Evolutionary conservation across 805 yeast species (phyloP), one percentile per base, ranked within the genome.

Genomic region (Wickerhamiella slavikovae): DNA sequence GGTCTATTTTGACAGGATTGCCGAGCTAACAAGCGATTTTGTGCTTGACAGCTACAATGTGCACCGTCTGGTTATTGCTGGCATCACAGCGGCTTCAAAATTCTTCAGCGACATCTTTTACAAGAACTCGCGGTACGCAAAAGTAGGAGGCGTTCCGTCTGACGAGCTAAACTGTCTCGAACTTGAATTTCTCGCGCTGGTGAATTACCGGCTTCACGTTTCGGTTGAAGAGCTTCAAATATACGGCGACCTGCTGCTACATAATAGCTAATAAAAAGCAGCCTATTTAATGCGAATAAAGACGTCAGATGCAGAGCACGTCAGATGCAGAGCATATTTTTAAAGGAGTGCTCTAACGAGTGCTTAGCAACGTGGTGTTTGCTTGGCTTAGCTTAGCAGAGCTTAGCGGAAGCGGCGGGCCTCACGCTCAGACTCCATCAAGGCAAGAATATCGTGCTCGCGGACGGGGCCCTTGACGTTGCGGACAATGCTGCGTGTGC

Each of bases 371-470:
- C n/a, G n/a, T n/a, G n/a, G n/a, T n/a, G n/a, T n/a, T n/a, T n/a
- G n/a, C n/a, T n/a, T n/a, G n/a, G n/a, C n/a, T n/a, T n/a, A n/a
- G n/a, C n/a, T n/a, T n/a, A n/a, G n/a, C n/a, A n/a, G n/a, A n/a
- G n/a, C 41, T 48, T 57, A 57, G 44, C 63, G 53, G 51, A 57
- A 51, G 45, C 63, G 52, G 44, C 63, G 58, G 39, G 96, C 96
- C 71, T 85, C 98, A 73, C 98, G 85, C 71, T 85, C 98, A 49
- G 96, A 85, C 71, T 85, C 98, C 94, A 85, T 89, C 62, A 85
- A 73, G 63, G 93, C 89, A 62, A 85, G 76, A 67, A 89, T 80
- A 62, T 85, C 98, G 67, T 85, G 77, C 66, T 79, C 93, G 64
- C 93, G 77, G 62, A 79, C 93, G 61, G 93, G 92, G 57, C 93